Conservation (phyloP, 177 flowering plant species). For the Vitis hybrid region DNA sequence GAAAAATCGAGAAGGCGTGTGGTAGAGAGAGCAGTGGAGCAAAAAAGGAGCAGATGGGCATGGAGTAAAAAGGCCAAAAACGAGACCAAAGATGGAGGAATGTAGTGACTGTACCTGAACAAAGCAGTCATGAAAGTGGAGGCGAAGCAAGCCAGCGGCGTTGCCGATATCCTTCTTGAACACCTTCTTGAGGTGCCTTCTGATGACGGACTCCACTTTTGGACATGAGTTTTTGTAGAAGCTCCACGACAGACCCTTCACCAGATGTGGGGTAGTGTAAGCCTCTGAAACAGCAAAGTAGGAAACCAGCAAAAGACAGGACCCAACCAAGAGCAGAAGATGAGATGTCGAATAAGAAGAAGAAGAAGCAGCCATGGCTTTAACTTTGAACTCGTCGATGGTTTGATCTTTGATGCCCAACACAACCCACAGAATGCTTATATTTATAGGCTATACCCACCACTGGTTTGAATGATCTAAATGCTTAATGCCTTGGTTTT, state of each 20-base stretch:
- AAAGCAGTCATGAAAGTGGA: slow-evolving; percentile 64
- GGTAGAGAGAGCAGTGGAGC: no score
- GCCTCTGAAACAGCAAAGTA: slow-evolving; percentile 1
- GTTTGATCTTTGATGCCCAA: no score
- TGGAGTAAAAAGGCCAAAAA: no score
- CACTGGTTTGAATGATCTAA: no score
- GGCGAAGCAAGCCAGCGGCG: slow-evolving; percentile 57
- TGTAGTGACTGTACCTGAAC: slow-evolving; percentile 41
- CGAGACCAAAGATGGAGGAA: neutral
- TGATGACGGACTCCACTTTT: slow-evolving; percentile 42
- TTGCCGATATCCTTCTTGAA: slow-evolving; percentile 52
- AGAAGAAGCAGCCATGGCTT: slow-evolving; percentile 8
- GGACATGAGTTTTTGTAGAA: slow-evolving; percentile 56
- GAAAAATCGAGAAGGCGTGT: no score
- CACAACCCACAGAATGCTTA: neutral
- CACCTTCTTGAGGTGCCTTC: slow-evolving; percentile 41
- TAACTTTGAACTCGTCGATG: neutral
- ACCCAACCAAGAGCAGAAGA: slow-evolving; percentile 7
- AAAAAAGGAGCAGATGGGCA: no score
- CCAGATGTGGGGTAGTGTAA: slow-evolving; percentile 25
- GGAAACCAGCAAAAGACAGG: slow-evolving; percentile 6
- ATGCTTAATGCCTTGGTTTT: neutral
- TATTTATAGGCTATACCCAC: slow-evolving; percentile 2
- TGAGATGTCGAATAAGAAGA: no score
- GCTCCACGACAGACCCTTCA: slow-evolving; percentile 52